Evolutionary conservation across 2,329 filamentous ascomycete genomes (phyloP), one percentile per base, ranked within the genome.

Genomic region (Knufia petricola): DNA sequence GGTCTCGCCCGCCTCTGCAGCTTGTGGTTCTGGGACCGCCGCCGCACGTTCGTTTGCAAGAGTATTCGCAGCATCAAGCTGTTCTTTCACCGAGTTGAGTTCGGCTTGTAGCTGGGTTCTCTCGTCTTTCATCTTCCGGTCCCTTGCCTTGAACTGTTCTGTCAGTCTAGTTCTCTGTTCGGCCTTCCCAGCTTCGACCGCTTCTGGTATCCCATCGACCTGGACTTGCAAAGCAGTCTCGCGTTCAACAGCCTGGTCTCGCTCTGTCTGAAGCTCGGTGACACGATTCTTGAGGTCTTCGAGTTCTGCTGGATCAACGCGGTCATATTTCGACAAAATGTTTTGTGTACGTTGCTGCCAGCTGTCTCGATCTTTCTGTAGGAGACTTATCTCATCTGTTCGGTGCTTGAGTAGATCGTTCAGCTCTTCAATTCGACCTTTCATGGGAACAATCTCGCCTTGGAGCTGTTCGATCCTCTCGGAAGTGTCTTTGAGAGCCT

Each of bases 301-400:
- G 63, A 95, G 78, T 61, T 96, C 90, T 2, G 86, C 87, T 37
- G 92, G 90, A 62, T 98, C 92, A 46, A 94, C 87, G 49, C 90
- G 86, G 58, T 95, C 89, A 62, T 96, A 95, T 64, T 95, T 95
- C 56, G 87, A 88, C 44, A 98, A 78, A 53, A 98, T 95, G 58
- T 94, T 87, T 63, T 96, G 88, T 1, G 88, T 94, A 20, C 92
- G 84, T 72, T 95, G 90, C 67, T 95, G 88, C 86, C 90, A 95
- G 50, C 87, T 80, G 63, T 96, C 90, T 13, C 92, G 83, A 62
- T 96, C 90, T 59, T 92, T 85, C 56, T 94, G 85, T 8, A 96
- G 75, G 54, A 95, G 77, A 60, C 85, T 87, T 61, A 95, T 79
- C 63, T 96, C 90, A 10, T 87, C 87, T 56, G 94, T 84, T 59